Conservation (phyloP, 257 asterid genomes). For the Solanum bukasovii region DNA sequence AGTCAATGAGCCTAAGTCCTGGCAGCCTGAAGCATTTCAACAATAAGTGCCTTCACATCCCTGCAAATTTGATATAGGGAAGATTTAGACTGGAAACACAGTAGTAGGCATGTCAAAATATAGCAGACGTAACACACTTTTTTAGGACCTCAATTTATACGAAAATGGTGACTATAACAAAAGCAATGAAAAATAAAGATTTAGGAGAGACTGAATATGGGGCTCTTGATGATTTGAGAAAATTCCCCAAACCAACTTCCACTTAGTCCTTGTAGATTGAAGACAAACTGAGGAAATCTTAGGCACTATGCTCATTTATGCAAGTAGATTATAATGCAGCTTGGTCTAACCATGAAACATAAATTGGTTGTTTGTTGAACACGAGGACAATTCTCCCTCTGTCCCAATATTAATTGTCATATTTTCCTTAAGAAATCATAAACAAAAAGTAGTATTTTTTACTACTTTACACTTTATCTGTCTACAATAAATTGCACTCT, state of each 20-base stretch:
- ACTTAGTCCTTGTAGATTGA: neutral
- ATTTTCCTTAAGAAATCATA: neutral
- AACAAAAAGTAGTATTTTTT: neutral
- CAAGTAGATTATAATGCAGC: neutral
- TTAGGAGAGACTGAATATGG: neutral
- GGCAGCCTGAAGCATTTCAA: constrained; percentile 90
- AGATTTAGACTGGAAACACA: neutral
- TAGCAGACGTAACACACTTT: neutral
- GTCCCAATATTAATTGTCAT: neutral
- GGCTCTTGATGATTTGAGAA: neutral
- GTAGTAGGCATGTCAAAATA: neutral
- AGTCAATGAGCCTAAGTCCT: constrained; percentile 26
- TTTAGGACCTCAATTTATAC: neutral
- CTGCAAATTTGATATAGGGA: constrained; percentile 16
- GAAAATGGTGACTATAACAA: neutral
- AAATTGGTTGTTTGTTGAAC: neutral
- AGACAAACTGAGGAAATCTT: neutral
- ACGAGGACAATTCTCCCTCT: neutral
- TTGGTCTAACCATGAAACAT: neutral
- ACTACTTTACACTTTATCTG: neutral
- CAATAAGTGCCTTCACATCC: constrained; percentile 79
- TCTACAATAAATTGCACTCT: neutral
- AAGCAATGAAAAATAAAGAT: neutral
- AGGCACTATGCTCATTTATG: neutral
- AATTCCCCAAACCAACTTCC: neutral